phyloP scores from a whole-genome alignment of 352 stramenopile genomes.

The Pythium apleroticum region DNA sequence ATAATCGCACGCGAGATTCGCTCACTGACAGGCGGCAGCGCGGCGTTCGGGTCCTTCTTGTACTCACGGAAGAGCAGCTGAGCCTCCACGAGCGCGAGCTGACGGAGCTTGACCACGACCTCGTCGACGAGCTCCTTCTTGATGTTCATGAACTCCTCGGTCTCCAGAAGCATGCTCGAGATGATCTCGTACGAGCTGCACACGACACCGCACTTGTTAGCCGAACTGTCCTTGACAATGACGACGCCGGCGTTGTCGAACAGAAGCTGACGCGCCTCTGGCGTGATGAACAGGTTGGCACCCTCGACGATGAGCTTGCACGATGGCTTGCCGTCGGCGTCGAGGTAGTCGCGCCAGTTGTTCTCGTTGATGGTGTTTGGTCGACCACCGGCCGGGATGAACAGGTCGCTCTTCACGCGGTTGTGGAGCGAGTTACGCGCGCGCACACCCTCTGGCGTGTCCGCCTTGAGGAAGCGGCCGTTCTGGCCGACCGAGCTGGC shows the following conservation, averaged over 20 bases:
- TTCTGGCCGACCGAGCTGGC: constrained; percentile 44
- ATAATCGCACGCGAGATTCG: constrained; percentile 97
- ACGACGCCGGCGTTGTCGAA: constrained; percentile 92
- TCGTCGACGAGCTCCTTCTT: constrained; percentile 94
- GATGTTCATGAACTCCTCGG: constrained; percentile 95
- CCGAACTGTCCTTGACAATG: constrained; percentile 97
- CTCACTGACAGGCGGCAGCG: constrained; percentile 92
- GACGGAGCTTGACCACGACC: constrained; percentile 94
- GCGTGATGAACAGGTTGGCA: constrained; percentile 87
- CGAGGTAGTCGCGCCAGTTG: constrained; percentile 78
- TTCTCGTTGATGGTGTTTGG: constrained; percentile 88
- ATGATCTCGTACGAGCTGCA: constrained; percentile 88
- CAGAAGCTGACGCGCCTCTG: constrained; percentile 85
- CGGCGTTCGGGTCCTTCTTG: constrained; percentile 80
- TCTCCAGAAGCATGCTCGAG: constrained; percentile 94
- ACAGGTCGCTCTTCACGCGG: constrained; percentile 86
- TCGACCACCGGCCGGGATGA: constrained; percentile 79
- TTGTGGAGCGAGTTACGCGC: constrained; percentile 99
- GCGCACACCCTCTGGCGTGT: constrained; percentile 75
- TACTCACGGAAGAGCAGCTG: constrained; percentile 98
- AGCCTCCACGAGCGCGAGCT: constrained; percentile 93
- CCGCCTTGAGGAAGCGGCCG: constrained; percentile 84
- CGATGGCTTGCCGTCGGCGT: constrained; percentile 69
- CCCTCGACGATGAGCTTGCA: constrained; percentile 82
- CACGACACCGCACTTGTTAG: constrained; percentile 87